Base-by-base conservation (phyloP, 805 yeast genomes). In the Pichia manshurica region DNA sequence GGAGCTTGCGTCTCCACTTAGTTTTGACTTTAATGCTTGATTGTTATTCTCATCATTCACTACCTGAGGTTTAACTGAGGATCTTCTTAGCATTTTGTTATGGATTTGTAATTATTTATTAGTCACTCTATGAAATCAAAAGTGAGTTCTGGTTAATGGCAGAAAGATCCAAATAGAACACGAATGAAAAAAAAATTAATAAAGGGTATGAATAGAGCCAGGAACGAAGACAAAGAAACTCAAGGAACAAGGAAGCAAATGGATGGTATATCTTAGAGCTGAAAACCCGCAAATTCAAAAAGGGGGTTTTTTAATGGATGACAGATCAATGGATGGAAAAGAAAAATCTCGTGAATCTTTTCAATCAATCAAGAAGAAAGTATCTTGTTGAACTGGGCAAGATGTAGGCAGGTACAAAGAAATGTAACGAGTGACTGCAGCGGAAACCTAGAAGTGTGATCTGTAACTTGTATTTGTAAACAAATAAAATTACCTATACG, bases 31-130 rank as follows among this genome's bases (percentile, higher is more conserved):
- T 13, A 31, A 31, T 29, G 16, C n/a, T 28, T 51, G 52, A 15
- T 22, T 42, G 12, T 52, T 53, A 41, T 62, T 62, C 48, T 62
- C 66, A 44, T 62, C 63, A 39, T 56, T 55, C 15, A 42, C 47
- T 32, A 45, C 46, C 22, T 50, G 50, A 20, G 54, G 29, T 53
- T 57, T 59, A 44, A 48, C 47, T 5, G 53, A 48, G 16, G 53
- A 31, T 50, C 53, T 55, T 47, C 52, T 52, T 10, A 49, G 22
- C 58, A 55, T 56, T 33, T 39, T 39, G 17, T 39, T 39, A 6
- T 22, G 16, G n/a, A 39, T 22, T 39, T 16, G 20, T 22, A 25
- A 5, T 44, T 32, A 7, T 25, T 25, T 25, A 25, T 25, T 25
- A 25, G 29, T 25, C 10, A 25, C 29, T 25, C 29, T 25, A 10